Conservation (phyloP, 106 monocot genomes). For the Dioscorea zingiberensis region DNA sequence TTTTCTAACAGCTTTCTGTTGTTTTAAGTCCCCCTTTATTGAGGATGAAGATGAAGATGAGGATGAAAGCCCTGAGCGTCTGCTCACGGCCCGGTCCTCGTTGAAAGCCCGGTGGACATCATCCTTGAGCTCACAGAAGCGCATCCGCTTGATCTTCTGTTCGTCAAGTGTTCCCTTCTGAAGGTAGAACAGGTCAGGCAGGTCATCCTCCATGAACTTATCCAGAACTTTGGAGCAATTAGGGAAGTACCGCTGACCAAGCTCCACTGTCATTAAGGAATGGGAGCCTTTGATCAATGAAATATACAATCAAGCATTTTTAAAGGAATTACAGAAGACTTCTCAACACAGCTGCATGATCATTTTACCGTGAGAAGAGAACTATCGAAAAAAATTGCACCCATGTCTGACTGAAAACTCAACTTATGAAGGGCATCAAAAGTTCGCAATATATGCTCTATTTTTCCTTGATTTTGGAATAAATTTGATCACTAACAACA, state of each 20-base stretch:
- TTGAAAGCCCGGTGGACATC: constrained; percentile 74
- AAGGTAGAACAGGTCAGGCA: constrained; percentile 46
- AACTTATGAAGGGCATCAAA: too few relatives aligned
- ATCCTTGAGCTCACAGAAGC: constrained; percentile 81
- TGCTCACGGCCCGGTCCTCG: constrained; percentile 61
- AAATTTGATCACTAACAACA: too few relatives aligned
- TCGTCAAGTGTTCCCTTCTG: constrained; percentile 65
- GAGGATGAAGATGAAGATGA: constrained; percentile 51
- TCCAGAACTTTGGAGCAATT: constrained; percentile 77
- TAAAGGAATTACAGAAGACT: too few relatives aligned
- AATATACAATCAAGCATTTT: too few relatives aligned
- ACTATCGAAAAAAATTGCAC: too few relatives aligned
- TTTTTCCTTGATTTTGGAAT: too few relatives aligned
- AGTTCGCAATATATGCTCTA: too few relatives aligned
- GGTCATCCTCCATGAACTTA: constrained; percentile 77
- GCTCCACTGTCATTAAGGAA: constrained; percentile 52
- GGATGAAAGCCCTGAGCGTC: constrained; percentile 22
- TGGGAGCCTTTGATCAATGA: neutral
- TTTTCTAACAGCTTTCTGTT: constrained; percentile 24
- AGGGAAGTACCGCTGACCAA: constrained; percentile 70
- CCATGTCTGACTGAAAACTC: too few relatives aligned
- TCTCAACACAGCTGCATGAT: too few relatives aligned
- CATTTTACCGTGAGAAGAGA: too few relatives aligned
- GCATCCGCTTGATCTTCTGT: constrained; percentile 56
- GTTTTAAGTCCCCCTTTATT: constrained; percentile 18